These are phyloP conservation scores for Neospora caninum DNA, from an alignment of 169 alveolate genomes.

Conservation along the genomic window DNA sequence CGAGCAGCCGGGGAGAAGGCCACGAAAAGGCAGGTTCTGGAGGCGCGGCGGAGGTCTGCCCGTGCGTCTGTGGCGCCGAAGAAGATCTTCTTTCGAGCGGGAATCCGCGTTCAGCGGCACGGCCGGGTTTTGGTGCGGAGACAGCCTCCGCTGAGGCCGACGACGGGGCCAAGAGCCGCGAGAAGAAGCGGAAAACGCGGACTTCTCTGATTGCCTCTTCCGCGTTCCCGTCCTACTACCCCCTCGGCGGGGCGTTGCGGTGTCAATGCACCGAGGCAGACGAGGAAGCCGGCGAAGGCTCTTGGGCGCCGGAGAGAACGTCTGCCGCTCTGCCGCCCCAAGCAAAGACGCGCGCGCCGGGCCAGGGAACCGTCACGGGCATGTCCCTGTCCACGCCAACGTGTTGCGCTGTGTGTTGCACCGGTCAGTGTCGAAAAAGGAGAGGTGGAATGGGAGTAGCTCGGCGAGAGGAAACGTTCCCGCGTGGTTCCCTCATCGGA, in stretches of 20 bases:
- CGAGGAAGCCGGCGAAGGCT: constrained; percentile 5
- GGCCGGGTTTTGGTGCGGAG: neutral
- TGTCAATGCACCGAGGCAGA: constrained; percentile 27
- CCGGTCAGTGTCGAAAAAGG: neutral
- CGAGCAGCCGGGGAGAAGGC: too few relatives aligned
- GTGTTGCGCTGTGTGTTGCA: neutral
- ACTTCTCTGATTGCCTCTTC: constrained; percentile 16
- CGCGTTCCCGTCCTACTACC: constrained; percentile 44
- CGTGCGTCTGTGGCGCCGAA: neutral
- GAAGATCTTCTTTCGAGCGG: neutral
- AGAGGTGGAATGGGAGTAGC: neutral
- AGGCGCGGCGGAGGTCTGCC: neutral
- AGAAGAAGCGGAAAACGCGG: neutral
- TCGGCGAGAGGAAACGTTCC: too few relatives aligned
- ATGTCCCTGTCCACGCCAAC: too few relatives aligned
- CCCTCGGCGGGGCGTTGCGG: constrained; percentile 46
- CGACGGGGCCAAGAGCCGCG: neutral
- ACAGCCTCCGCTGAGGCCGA: neutral
- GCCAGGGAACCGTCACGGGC: too few relatives aligned
- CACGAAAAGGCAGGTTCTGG: too few relatives aligned
- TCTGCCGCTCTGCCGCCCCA: neutral
- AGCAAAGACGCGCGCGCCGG: too few relatives aligned
- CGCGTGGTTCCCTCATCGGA: neutral
- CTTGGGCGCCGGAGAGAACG: constrained; percentile 41
- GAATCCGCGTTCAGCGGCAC: neutral